phyloP scores from a whole-genome alignment of 2,329 filamentous ascomycete genomes.

The Aspergillus sergii region DNA sequence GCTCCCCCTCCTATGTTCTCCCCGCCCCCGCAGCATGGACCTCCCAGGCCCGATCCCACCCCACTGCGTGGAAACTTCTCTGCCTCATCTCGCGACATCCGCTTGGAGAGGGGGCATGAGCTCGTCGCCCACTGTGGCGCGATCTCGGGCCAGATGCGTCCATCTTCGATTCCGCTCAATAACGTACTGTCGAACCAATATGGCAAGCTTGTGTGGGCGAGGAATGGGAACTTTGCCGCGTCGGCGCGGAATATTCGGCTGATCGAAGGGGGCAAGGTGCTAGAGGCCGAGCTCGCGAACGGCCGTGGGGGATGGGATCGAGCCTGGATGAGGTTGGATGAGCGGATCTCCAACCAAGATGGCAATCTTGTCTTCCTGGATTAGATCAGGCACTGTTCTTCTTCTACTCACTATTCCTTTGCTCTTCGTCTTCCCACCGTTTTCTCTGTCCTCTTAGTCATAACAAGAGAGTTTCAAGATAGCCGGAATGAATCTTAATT shows the following conservation, averaged over 20 bases:
- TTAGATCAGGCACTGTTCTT: neutral
- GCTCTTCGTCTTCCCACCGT: neutral
- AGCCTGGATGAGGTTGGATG: slow-evolving; percentile 38
- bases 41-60: neutral
- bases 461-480: neutral
- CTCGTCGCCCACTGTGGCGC: slow-evolving; percentile 41
- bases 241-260: slow-evolving; percentile 35
- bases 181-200: slow-evolving; percentile 40
- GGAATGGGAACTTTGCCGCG: slow-evolving; percentile 40
- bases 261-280: slow-evolving; percentile 31
- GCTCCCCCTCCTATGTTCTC: neutral
- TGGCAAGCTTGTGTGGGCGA: slow-evolving; percentile 39
- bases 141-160: slow-evolving; percentile 32
- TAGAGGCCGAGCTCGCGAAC: slow-evolving; percentile 41
- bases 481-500: neutral
- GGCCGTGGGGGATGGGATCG: slow-evolving; percentile 35
- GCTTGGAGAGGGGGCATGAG: slow-evolving; percentile 36
- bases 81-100: slow-evolving; percentile 33
- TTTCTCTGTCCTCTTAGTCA: neutral
- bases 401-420: neutral
- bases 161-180: slow-evolving; percentile 41
- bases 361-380: slow-evolving; percentile 36
- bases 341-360: slow-evolving; percentile 43
- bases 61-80: slow-evolving; percentile 41
- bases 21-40: neutral